phyloP scores from a whole-genome alignment of 805 yeast species.

The Metschnikowia cerradonensis region DNA sequence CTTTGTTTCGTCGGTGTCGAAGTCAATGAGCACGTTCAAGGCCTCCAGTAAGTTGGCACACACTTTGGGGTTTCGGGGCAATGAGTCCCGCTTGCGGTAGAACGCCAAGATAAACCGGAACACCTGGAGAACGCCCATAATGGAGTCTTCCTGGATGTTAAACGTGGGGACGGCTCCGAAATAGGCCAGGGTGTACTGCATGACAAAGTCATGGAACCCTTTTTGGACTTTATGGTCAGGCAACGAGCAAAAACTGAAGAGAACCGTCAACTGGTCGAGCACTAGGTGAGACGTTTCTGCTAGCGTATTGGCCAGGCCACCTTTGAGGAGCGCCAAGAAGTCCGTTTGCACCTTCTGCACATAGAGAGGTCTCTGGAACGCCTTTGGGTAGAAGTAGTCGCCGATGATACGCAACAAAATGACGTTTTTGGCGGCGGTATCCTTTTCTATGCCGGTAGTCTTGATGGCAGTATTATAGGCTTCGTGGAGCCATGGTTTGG shows the following conservation, averaged over 20 bases:
- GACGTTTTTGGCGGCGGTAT: constrained; percentile 16
- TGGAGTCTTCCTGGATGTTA: neutral
- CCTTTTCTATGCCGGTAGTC: constrained; percentile 3
- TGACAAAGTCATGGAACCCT: constrained; percentile 8
- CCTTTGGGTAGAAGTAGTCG: constrained; percentile 40
- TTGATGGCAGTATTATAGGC: constrained; percentile 12
- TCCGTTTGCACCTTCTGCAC: constrained; percentile 15
- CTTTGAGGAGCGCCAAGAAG: constrained; percentile 21
- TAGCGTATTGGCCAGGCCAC: neutral
- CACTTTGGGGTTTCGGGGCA: neutral
- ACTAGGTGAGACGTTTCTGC: constrained; percentile 1
- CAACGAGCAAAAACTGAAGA: constrained; percentile 14
- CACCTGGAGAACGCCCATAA: constrained; percentile 10
- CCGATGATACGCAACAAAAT: constrained; percentile 37
- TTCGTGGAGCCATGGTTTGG: constrained; percentile 32
- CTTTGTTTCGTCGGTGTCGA: constrained; percentile 11
- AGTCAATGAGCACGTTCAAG: constrained; percentile 7
- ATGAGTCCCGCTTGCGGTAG: constrained; percentile 2
- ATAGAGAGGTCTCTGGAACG: constrained; percentile 18
- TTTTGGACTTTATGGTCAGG: constrained; percentile 4
- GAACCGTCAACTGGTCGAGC: constrained; percentile 13
- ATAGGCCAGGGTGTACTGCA: constrained; percentile 8
- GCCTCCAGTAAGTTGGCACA: constrained; percentile 7
- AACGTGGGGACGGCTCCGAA: constrained; percentile 4
- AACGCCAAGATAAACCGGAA: constrained; percentile 16